phyloP scores from a whole-genome alignment of 164 flowering plant species.

The Berberis vulgaris region DNA sequence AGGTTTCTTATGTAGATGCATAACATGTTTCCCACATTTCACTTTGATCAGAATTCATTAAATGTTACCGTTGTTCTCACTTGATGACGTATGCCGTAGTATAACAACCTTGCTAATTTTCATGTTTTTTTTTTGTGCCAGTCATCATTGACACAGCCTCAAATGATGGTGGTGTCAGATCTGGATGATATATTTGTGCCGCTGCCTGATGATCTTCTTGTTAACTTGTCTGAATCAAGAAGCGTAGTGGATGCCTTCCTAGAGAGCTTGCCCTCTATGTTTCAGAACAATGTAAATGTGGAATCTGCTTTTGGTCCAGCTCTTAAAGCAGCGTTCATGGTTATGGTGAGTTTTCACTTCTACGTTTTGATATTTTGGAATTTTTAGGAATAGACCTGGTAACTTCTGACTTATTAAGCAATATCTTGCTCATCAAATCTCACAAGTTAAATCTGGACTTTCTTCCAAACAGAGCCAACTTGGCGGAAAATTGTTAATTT shows the following conservation, averaged over 20 bases:
- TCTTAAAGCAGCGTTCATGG: constrained; percentile 80
- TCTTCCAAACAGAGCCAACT: constrained; percentile 60
- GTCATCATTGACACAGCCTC: constrained; percentile 95
- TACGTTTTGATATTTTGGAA: too few relatives aligned
- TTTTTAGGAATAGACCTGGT: too few relatives aligned
- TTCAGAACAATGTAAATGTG: constrained; percentile 70
- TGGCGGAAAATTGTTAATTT: constrained; percentile 90
- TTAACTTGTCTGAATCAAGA: constrained; percentile 92
- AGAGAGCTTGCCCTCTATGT: constrained; percentile 94
- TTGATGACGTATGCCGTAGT: not conserved
- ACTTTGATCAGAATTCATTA: not conserved
- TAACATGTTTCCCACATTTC: not conserved
- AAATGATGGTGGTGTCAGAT: constrained; percentile 97
- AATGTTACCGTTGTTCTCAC: not conserved
- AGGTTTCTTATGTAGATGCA: too few relatives aligned
- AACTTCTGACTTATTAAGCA: too few relatives aligned
- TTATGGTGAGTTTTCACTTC: constrained; percentile 63
- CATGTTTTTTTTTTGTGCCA: constrained; percentile 37
- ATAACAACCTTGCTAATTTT: constrained; percentile 4
- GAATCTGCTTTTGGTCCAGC: constrained; percentile 99
- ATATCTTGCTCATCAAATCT: not conserved
- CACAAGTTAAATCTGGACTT: constrained; percentile 1
- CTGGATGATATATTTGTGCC: constrained; percentile 93
- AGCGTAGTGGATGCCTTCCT: constrained; percentile 78
- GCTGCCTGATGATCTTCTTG: constrained; percentile 95